These are phyloP conservation scores for Phytophthora rubi DNA, from an alignment of 352 stramenopile species.

Conservation along the genomic window DNA sequence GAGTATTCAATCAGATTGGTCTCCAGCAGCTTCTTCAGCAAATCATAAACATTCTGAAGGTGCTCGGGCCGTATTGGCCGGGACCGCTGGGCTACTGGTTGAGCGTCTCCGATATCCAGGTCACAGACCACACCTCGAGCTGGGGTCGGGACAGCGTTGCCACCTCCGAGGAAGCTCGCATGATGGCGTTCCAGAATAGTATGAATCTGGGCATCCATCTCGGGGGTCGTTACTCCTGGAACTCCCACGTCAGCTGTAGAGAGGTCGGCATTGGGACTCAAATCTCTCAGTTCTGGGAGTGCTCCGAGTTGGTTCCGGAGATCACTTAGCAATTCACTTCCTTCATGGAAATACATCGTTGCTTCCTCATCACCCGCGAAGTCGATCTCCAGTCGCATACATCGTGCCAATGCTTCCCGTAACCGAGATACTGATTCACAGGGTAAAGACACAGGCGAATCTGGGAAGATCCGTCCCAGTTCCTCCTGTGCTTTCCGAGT, in stretches of 20 bases:
- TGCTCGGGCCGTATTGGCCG: neutral
- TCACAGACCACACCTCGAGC: too few relatives aligned
- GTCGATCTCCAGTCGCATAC: neutral
- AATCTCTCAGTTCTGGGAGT: conserved; percentile 4
- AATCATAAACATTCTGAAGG: too few relatives aligned
- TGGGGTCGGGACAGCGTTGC: too few relatives aligned
- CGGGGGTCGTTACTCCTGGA: neutral
- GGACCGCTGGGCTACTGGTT: too few relatives aligned
- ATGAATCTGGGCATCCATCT: too few relatives aligned
- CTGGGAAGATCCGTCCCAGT: neutral
- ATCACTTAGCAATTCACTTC: conserved; percentile 8
- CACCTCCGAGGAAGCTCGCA: too few relatives aligned
- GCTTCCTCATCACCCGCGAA: neutral
- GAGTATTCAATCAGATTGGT: neutral
- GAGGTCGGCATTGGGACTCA: neutral
- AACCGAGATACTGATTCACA: neutral
- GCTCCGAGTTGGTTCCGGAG: conserved; percentile 4
- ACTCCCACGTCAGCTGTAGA: neutral
- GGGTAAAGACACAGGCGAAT: neutral
- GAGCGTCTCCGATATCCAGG: too few relatives aligned
- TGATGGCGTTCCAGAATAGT: too few relatives aligned
- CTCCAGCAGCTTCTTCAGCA: too few relatives aligned
- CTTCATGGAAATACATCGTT: conserved; percentile 10
- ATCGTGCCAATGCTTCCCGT: neutral
- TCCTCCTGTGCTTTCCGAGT: neutral